Conservation (phyloP, 768 basidiomycete genomes). For the Suillus clintonianus region DNA sequence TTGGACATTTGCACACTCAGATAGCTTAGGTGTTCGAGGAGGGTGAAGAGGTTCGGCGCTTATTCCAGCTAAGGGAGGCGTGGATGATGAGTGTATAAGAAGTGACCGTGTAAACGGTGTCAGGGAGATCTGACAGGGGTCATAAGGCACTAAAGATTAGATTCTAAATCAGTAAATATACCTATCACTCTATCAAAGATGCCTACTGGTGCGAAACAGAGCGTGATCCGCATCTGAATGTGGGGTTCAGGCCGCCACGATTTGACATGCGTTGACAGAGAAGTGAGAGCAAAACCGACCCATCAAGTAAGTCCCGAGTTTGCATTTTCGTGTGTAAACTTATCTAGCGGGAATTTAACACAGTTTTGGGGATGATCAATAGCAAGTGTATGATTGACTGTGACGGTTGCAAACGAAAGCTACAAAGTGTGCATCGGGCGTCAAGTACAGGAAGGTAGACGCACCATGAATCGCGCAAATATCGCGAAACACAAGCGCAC, state of each 20-base stretch:
- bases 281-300: not conserved
- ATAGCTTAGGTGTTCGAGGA: not conserved
- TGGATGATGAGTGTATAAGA: not conserved
- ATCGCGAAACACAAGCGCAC: not conserved
- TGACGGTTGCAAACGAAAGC: not conserved
- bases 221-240: not conserved
- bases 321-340: not conserved
- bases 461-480: not conserved
- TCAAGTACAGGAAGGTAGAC: not conserved
- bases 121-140: not conserved
- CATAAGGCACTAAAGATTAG: not conserved
- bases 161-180: too few relatives aligned
- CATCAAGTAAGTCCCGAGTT: not conserved
- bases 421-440: not conserved
- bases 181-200: too few relatives aligned
- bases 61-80: not conserved
- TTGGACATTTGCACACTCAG: not conserved
- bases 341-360: too few relatives aligned
- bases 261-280: not conserved
- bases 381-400: not conserved
- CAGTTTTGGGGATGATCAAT: not conserved
- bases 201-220: not conserved
- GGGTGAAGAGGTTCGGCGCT: not conserved
- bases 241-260: not conserved
- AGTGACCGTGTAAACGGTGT: not conserved